Evolutionary conservation across 2,329 filamentous ascomycete species (phyloP).

Genomic region (Nigrospora oryzae): DNA sequence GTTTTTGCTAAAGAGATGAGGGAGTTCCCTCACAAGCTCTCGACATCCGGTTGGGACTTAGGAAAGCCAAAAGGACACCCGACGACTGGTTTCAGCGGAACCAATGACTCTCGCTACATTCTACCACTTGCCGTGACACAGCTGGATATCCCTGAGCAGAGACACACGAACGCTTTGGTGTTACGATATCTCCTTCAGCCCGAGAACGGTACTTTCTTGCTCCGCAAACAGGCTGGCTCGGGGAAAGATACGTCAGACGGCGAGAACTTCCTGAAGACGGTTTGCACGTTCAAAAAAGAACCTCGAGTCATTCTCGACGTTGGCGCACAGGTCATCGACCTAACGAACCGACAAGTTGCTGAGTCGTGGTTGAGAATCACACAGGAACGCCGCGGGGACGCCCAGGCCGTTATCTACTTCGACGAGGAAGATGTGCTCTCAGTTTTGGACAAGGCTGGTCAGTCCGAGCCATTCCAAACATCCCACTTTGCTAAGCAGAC

Average conservation of each 20-base stretch:
- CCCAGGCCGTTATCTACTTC: constrained; percentile 48
- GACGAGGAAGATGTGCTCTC: constrained; percentile 43
- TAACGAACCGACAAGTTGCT: constrained; percentile 47
- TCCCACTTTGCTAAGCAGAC: constrained; percentile 51
- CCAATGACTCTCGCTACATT: constrained; percentile 52
- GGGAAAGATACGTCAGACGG: constrained; percentile 24
- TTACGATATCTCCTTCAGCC: constrained; percentile 46
- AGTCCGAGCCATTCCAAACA: constrained; percentile 38
- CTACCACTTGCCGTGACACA: constrained; percentile 50
- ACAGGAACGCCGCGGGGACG: constrained; percentile 3
- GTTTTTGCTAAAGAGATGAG: constrained; percentile 55
- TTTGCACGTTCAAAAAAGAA: constrained; percentile 26
- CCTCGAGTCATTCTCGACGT: constrained; percentile 61
- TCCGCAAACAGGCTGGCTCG: too few relatives aligned
- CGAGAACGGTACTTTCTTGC: constrained; percentile 30
- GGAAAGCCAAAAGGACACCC: constrained; percentile 34
- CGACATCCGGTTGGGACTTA: constrained; percentile 63
- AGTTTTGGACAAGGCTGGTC: constrained; percentile 40
- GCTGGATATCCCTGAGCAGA: constrained; percentile 42
- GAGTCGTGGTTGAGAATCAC: constrained; percentile 38
- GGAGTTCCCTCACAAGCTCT: constrained; percentile 56
- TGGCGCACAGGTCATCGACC: constrained; percentile 60
- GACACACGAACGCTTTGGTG: constrained; percentile 61
- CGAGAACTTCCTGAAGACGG: constrained; percentile 32
- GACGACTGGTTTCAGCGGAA: constrained; percentile 62